Evolutionary conservation across 2,329 filamentous ascomycete genomes (phyloP), one percentile per base, ranked within the genome.

Genomic region (Diaporthe ampelina): DNA sequence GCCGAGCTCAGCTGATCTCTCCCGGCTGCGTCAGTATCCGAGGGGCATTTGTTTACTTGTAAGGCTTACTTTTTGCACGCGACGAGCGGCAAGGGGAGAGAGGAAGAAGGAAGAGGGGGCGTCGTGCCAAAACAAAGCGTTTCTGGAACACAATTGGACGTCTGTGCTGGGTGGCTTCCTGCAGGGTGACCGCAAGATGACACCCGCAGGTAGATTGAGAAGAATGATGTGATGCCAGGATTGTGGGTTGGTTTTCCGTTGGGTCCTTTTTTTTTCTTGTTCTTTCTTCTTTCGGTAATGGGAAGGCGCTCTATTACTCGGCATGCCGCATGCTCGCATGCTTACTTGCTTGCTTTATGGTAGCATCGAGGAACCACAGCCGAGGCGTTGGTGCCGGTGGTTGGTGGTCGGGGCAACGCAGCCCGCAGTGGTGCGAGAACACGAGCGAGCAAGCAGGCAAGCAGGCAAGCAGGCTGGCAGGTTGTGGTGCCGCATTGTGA

Each of bases 1-100:
- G 35, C 21, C 17, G 59, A 40, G 48, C 69, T 72, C 57, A 72
- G 70, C 70, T 72, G 70, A 72, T 29, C 70, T 54, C 70, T 72
- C 21, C 35, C 45, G 37, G 40, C 70, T 63, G 70, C 70, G 48
- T 61, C 57, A 32, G 29, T n/a, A 9, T 54, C 32, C 29, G n/a
- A 24, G n/a, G n/a, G 45, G 32, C 8, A 43, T 32, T 63, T 56
- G 70, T 72, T 72, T 72, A 72, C 70, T 40, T 29, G 32, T 54
- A 40, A 32, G 48, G 48, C 48, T 68, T 54, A 54, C 48, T 58
- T 68, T 68, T 54, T 67, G 15, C 32, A 68, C 63, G 63, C 45
- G 45, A 67, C n/a, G 8, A 32, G 58, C 37, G 58, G 58, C 59
- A 65, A 29, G 40, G 24, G 26, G n/a, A 24, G n/a, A 24, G 29